Conservation (phyloP, 495 filamentous ascomycete genomes). For the Hapsidospora chrysogenum region DNA sequence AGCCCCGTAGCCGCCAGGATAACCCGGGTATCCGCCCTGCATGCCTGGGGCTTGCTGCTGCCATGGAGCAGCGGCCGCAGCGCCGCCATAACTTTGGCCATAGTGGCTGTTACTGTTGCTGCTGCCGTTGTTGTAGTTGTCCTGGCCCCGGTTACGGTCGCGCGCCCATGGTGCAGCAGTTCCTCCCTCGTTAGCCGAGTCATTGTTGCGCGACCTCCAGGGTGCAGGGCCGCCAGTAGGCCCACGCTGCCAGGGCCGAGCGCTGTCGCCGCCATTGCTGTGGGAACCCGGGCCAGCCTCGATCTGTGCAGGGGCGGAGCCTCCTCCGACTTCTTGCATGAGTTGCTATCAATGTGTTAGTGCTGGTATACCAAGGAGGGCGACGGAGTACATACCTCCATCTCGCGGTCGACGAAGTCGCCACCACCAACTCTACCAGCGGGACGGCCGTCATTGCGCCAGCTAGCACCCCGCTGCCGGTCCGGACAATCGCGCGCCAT, state of each 20-base stretch:
- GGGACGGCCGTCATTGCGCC: constrained; percentile 53
- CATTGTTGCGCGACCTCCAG: constrained; percentile 35
- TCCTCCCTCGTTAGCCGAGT: constrained; percentile 22
- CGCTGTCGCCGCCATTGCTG: constrained; percentile 27
- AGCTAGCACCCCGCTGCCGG: constrained; percentile 73
- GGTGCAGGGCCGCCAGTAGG: constrained; percentile 80
- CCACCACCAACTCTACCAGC: constrained; percentile 55
- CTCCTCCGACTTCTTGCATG: constrained; percentile 90
- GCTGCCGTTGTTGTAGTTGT: constrained; percentile 11
- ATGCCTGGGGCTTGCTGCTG: constrained; percentile 40
- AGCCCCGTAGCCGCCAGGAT: constrained; percentile 42
- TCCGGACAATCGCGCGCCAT: constrained; percentile 57
- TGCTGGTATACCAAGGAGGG: constrained; percentile 2
- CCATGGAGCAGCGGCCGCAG: constrained; percentile 30
- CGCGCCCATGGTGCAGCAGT: constrained; percentile 37
- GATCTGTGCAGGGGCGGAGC: constrained; percentile 59
- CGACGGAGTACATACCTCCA: constrained; percentile 48
- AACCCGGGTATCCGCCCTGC: constrained; percentile 34
- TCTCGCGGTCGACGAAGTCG: constrained; percentile 84
- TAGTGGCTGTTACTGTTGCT: constrained; percentile 21
- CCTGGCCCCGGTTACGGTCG: constrained; percentile 27
- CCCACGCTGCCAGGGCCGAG: constrained; percentile 83
- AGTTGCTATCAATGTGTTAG: constrained; percentile 54
- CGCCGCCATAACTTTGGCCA: constrained; percentile 6
- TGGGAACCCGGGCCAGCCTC: constrained; percentile 63